These are phyloP conservation scores for Taphrina pruni DNA, from an alignment of 1,139 yeast species.

Conservation along the genomic window DNA sequence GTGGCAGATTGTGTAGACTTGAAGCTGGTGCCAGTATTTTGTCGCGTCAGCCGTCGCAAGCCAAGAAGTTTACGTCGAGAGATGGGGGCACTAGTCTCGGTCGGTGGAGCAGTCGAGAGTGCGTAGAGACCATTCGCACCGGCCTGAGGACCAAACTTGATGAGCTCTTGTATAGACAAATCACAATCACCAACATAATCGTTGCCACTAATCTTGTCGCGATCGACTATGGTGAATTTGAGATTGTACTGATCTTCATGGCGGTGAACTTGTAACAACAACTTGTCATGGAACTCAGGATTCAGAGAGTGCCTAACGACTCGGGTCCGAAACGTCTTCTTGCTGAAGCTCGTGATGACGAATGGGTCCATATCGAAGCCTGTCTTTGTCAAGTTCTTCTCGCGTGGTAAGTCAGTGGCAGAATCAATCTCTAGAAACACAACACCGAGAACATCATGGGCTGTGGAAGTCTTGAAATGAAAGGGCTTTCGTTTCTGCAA, in stretches of 20 bases:
- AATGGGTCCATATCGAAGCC: conserved; percentile 97
- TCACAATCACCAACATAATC: conserved; percentile 76
- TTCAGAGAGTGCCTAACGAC: conserved; percentile 82
- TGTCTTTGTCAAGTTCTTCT: conserved; percentile 63
- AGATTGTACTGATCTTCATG: conserved; percentile 70
- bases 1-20: conserved; percentile 12
- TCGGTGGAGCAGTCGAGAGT: conserved; percentile 10
- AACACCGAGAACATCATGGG: conserved; percentile 65
- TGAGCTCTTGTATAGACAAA: conserved; percentile 60
- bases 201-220: conserved; percentile 79
- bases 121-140: conserved; percentile 47
- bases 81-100: conserved; percentile 10
- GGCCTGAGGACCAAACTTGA: conserved; percentile 52
- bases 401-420: conserved; percentile 74
- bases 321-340: conserved; percentile 83
- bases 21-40: conserved; percentile 10
- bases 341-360: conserved; percentile 88
- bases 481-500: conserved; percentile 25
- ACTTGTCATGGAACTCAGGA: conserved; percentile 80
- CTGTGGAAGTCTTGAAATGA: conserved; percentile 35
- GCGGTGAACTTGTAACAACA: conserved; percentile 76
- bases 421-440: conserved; percentile 75
- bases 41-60: conserved; percentile 11
- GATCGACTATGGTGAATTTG: conserved; percentile 77
- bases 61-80: conserved; percentile 12